A percentile compares a stretch with the other conserved stretches of the same genome.
These are phyloP conservation scores for Abelmoschus esculentus DNA, from an alignment of 345 rosid species.

Conservation along the genomic window DNA sequence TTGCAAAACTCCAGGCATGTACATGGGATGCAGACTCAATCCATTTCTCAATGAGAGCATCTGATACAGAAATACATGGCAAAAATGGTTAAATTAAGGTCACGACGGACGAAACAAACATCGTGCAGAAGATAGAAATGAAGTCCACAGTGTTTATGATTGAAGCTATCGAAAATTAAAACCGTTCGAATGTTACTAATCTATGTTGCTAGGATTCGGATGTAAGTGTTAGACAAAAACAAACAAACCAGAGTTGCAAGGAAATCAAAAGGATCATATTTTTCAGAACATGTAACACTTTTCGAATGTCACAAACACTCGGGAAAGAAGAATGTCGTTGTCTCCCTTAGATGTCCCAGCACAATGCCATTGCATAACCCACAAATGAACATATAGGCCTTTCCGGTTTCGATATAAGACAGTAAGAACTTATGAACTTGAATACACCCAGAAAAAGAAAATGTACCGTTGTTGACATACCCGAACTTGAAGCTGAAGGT, in stretches of 20 bases:
- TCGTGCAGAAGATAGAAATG: neutral
- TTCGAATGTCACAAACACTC: too few relatives aligned
- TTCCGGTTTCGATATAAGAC: too few relatives aligned
- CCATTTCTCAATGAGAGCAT: constrained; percentile 82
- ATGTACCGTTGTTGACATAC: constrained; percentile 25
- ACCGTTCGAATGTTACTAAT: neutral
- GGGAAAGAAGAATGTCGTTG: too few relatives aligned
- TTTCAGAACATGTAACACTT: too few relatives aligned
- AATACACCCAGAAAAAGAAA: neutral
- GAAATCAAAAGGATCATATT: too few relatives aligned
- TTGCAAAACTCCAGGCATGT: constrained; percentile 46
- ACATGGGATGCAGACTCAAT: constrained; percentile 53
- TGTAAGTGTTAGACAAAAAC: too few relatives aligned
- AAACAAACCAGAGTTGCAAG: too few relatives aligned
- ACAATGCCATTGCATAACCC: too few relatives aligned
- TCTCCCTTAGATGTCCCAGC: too few relatives aligned
- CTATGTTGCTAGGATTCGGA: too few relatives aligned
- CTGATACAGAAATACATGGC: constrained; percentile 28
- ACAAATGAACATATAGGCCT: too few relatives aligned
- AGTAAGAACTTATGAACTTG: neutral
- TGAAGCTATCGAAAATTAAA: neutral
- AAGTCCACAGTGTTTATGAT: neutral
- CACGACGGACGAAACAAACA: neutral
- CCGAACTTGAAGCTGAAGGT: constrained; percentile 96
- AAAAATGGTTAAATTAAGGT: neutral